phyloP scores from a whole-genome alignment of 108 stramenopile genomes.

The Aurantiochytrium sp. region DNA sequence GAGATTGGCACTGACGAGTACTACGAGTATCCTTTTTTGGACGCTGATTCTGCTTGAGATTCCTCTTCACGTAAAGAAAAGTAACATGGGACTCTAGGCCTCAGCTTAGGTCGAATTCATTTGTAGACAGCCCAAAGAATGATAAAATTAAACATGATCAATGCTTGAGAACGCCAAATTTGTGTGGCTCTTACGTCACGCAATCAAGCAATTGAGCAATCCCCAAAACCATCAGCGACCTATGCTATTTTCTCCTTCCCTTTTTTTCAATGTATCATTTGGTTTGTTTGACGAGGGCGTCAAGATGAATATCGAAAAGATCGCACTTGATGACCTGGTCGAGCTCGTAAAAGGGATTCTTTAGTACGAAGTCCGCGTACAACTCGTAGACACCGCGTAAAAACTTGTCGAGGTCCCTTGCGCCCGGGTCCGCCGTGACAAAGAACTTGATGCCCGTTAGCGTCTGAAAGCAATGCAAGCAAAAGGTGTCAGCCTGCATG shows the following conservation, averaged over 20 bases:
- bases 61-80: neutral
- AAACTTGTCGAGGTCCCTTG: slow-evolving; percentile 41
- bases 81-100: neutral
- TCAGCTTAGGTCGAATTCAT: too few relatives aligned
- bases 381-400: slow-evolving; percentile 46
- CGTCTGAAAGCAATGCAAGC: slow-evolving; percentile 45
- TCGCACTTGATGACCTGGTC: slow-evolving; percentile 59
- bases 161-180: too few relatives aligned
- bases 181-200: too few relatives aligned
- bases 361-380: slow-evolving; percentile 57
- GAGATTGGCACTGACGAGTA: neutral
- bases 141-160: too few relatives aligned
- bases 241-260: too few relatives aligned
- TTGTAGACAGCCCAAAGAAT: too few relatives aligned
- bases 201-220: too few relatives aligned
- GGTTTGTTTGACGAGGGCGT: slow-evolving; percentile 17
- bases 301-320: slow-evolving; percentile 43
- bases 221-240: too few relatives aligned
- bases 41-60: neutral
- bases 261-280: too few relatives aligned
- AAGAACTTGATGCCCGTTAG: slow-evolving; percentile 53
- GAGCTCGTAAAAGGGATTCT: slow-evolving; percentile 61
- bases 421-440: slow-evolving; percentile 45
- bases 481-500: slow-evolving; percentile 51
- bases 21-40: neutral